Conservation (phyloP, 192 early-diverging fungal species). For the Geranomyces michiganensis region DNA sequence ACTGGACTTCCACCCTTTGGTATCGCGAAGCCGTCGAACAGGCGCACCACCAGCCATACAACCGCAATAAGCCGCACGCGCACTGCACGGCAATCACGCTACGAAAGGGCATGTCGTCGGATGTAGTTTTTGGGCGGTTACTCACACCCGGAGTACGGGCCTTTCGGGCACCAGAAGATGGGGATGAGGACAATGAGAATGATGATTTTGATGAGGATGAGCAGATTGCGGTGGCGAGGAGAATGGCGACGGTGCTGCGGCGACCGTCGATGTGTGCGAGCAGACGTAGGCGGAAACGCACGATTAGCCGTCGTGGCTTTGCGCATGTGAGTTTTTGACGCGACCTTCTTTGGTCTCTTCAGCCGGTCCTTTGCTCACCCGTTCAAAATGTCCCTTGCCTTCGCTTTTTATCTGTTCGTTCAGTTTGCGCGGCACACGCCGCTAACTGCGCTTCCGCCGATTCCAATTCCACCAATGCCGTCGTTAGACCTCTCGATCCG, state of each 20-base stretch:
- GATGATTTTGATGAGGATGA: not conserved
- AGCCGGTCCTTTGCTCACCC: too few species aligned
- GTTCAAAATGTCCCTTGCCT: too few species aligned
- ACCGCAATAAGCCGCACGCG: not conserved
- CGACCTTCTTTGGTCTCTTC: too few species aligned
- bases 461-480: conserved; percentile 15
- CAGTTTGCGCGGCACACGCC: conserved; percentile 2
- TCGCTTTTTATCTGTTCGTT: not conserved
- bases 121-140: conserved; percentile 12
- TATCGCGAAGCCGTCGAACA: conserved; percentile 13
- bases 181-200: not conserved
- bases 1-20: conserved; percentile 8
- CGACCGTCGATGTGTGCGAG: not conserved
- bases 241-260: not conserved
- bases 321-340: conserved; percentile 12
- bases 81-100: not conserved
- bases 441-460: conserved; percentile 8
- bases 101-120: not conserved
- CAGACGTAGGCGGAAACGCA: not conserved
- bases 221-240: not conserved
- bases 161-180: conserved; percentile 11
- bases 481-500: not conserved
- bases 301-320: not conserved
- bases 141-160: conserved; percentile 4
- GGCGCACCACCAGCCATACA: not conserved